Conservation (phyloP, 345 rosid genomes). For the Ceriops tagal region DNA sequence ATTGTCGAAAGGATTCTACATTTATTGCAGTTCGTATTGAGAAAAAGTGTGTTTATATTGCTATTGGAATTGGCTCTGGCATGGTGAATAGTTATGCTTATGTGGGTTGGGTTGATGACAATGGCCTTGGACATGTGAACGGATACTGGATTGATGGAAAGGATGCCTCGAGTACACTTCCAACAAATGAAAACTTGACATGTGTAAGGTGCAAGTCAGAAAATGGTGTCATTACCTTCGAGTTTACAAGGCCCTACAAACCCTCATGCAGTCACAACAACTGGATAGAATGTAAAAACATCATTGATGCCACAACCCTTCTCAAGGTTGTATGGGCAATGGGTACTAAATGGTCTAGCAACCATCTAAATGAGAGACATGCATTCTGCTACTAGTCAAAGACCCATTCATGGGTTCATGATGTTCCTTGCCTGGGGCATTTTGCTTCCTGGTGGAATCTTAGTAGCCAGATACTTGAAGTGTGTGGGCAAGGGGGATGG, state of each 20-base stretch:
- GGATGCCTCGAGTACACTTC: slow-evolving; percentile 65
- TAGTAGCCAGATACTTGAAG: slow-evolving; percentile 84
- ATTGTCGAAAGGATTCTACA: slow-evolving; percentile 53
- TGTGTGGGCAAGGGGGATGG: slow-evolving; percentile 81
- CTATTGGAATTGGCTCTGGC: slow-evolving; percentile 73
- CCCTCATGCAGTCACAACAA: slow-evolving; percentile 50
- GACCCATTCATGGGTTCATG: slow-evolving; percentile 97
- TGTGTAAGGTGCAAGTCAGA: slow-evolving; percentile 84
- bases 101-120: slow-evolving; percentile 81
- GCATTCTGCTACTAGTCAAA: slow-evolving; percentile 87
- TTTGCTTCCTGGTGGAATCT: slow-evolving; percentile 82
- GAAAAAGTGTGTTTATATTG: slow-evolving; percentile 90
- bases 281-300: slow-evolving; percentile 65
- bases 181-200: slow-evolving; percentile 76
- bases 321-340: slow-evolving; percentile 89
- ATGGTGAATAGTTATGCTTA: slow-evolving; percentile 83
- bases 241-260: slow-evolving; percentile 74
- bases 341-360: slow-evolving; percentile 84
- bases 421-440: slow-evolving; percentile 99
- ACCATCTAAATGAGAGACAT: slow-evolving; percentile 74
- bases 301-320: slow-evolving; percentile 82
- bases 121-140: slow-evolving; percentile 68
- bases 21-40: slow-evolving; percentile 88
- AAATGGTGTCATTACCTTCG: slow-evolving; percentile 80
- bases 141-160: slow-evolving; percentile 87